Evolutionary conservation across 768 basidiomycete species (phyloP), one percentile per base, ranked within the genome.

Genomic region (Phaffia australis): DNA sequence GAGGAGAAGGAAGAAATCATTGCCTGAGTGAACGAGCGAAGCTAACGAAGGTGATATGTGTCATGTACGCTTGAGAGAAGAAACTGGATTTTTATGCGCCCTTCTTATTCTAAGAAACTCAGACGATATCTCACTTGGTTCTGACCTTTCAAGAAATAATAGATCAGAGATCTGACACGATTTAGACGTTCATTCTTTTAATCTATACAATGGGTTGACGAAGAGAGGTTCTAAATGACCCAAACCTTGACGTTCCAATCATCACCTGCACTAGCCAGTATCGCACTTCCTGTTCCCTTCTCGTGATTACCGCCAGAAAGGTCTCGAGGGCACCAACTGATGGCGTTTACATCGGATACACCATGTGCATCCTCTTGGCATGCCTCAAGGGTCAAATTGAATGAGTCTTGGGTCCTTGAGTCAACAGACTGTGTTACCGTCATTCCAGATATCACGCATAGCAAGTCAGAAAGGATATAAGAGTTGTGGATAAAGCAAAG

Each of bases 1-100:
- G 89, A 95, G 71, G 90, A 95, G 80, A 83, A 82, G 51, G 91
- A 94, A 78, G 90, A 94, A 78, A 84, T 79, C 47, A 70, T 79
- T 55, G 70, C 60, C 35, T 42, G 35, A 42, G 35, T 11, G 35
- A 42, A 42, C 11, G 11, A 42, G 35, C 35, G 11, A 42, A 42
- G 6, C 11, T 11, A 42, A 42, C 11, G 35, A 11, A 42, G 35
- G 11, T 42, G 35, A 42, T 42, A 42, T 42, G 35, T 42, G 35
- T 42, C 11, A 42, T 42, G 35, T 42, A 42, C 35, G 11, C 11
- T 42, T 42, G 35, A 42, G 35, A 42, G 35, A 42, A 42, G 35
- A 42, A 42, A 5, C 35, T 42, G 35, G 35, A 42, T 42, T 42
- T 42, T 42, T 11, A 42, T 42, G 35, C 11, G 35, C 11, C 35